Evolutionary conservation across 2,329 filamentous ascomycete species (phyloP), one percentile per base, ranked within the genome.

Genomic region (Cryphonectria carpinicola): DNA sequence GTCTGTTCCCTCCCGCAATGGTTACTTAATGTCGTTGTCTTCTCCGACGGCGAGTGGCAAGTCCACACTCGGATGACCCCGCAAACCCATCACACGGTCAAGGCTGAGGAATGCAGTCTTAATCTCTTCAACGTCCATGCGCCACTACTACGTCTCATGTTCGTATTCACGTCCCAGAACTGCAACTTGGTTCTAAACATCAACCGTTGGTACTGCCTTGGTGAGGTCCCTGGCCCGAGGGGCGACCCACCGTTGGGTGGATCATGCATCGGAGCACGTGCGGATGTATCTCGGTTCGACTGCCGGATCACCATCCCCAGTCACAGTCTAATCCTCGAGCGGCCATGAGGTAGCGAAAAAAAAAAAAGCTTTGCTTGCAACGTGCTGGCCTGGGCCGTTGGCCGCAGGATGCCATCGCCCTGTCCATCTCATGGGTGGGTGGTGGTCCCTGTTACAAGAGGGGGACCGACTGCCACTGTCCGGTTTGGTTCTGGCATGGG

Each of bases 261-360:
- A 32, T 35, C 54, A 8, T 19, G 54, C 28, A 58, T 58, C 54
- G 13, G 25, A 32, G 54, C 54, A 58, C 28, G 54, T 58, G 54
- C 52, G 52, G 52, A 32, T 25, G 52, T 58, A 35, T 35, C 25
- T 62, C 60, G 60, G 60, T 39, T 62, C 60, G 60, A 39, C 60
- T 22, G 60, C 60, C 60, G 60, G 60, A 25, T 62, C 60, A 37
- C 37, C 60, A 62, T 41, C 35, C 37, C 28, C 22, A 17, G 54
- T 35, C 54, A 32, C 54, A 14, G 54, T 19, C 54, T 32, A 32
- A 32, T 17, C 54, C 54, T 58, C 52, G 25, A 58, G 54, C 54
- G 54, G 54, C 35, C 14, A 32, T 32, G 54, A 58, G 25, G n/a
- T 54, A n/a, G 13, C 28, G 28, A 28, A 28, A 28, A n/a, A n/a